Conservation (phyloP, 768 basidiomycete genomes). For the Pleurotus pulmonarius region DNA sequence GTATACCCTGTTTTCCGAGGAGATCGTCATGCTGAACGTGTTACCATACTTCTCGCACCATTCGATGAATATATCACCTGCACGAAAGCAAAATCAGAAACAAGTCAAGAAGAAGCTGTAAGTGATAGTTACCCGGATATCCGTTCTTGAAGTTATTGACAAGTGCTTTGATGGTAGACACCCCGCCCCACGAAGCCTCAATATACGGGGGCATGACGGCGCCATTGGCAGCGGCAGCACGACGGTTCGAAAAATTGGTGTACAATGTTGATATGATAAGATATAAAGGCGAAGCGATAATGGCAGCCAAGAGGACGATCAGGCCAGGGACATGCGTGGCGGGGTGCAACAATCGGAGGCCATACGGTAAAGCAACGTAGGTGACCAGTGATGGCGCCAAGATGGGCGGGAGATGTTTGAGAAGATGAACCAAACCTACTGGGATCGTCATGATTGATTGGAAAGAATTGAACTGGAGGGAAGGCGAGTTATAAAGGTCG, state of each 20-base stretch:
- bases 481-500: not conserved
- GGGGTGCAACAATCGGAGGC: not conserved
- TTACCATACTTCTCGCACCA: slow-evolving; percentile 19
- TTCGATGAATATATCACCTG: slow-evolving; percentile 27
- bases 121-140: slow-evolving; percentile 25
- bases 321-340: not conserved
- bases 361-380: not conserved
- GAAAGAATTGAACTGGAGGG: not conserved
- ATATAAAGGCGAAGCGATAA: slow-evolving; percentile 10
- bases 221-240: slow-evolving; percentile 25
- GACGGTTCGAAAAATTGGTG: slow-evolving; percentile 16
- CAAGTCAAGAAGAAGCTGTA: not conserved
- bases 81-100: not conserved
- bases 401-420: not conserved
- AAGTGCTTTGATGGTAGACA: slow-evolving; percentile 17
- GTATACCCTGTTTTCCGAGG: slow-evolving; percentile 27
- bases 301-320: not conserved
- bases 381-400: slow-evolving; percentile 2
- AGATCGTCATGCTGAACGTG: slow-evolving; percentile 20
- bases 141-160: slow-evolving; percentile 23
- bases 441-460: slow-evolving; percentile 2
- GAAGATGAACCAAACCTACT: not conserved
- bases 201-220: slow-evolving; percentile 29
- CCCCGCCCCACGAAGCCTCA: slow-evolving; percentile 20
- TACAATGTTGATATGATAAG: slow-evolving; percentile 12